Evolutionary conservation across 2,329 filamentous ascomycete species (phyloP).

Genomic region (Fusarium udum): DNA sequence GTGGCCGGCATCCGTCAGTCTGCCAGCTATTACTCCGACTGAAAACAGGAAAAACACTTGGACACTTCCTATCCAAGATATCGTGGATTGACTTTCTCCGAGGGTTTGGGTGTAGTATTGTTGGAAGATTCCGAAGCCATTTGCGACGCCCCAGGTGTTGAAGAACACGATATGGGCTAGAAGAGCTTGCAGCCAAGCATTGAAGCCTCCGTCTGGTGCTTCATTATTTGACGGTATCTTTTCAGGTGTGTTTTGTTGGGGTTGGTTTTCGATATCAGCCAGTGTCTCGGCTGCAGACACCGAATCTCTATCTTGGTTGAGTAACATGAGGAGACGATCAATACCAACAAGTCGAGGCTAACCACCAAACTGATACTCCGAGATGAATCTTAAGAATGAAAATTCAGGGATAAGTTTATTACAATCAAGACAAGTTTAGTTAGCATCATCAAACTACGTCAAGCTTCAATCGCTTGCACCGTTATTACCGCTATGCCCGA

Average conservation of each 20-base stretch:
- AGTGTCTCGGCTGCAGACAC: constrained; percentile 1
- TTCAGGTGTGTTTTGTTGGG: background rate
- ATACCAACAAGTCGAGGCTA: accelerated
- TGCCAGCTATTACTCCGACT: constrained; percentile 54
- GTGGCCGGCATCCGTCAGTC: constrained; percentile 56
- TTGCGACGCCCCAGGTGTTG: constrained; percentile 58
- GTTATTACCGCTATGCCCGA: background rate
- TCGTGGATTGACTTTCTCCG: constrained; percentile 47
- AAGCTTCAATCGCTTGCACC: background rate
- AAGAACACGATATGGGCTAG: constrained; percentile 53
- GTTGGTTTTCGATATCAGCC: constrained; percentile 10
- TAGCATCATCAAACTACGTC: background rate
- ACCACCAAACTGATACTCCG: background rate
- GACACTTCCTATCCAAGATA: constrained; percentile 57
- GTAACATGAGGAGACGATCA: background rate
- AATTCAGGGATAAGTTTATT: background rate
- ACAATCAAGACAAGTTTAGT: background rate
- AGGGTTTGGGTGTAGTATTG: constrained; percentile 54
- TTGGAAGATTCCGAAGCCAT: constrained; percentile 58
- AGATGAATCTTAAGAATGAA: accelerated
- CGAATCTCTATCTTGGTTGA: background rate
- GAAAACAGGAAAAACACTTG: constrained; percentile 56
- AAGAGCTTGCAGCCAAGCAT: constrained; percentile 47
- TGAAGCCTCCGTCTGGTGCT: constrained; percentile 33
- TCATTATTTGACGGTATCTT: background rate